Base-by-base conservation (phyloP, 768 basidiomycete species). In the Pholiota microspora region DNA sequence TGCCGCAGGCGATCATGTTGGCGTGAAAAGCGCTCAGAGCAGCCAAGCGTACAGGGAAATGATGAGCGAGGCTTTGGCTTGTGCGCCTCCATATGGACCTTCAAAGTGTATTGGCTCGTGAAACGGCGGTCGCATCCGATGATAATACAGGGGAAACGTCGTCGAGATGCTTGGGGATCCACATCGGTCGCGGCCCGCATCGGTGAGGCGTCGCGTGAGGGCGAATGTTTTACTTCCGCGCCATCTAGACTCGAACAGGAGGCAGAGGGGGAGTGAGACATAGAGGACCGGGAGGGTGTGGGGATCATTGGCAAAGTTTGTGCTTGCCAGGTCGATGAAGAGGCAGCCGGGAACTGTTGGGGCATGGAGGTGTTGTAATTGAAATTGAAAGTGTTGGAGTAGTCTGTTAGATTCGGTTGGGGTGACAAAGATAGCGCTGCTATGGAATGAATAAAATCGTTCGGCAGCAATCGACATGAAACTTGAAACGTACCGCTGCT, bases 1-100 rank as follows among this genome's bases (percentile, higher is more conserved):
- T 83, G 81, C 50, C 81, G 74, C 10, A 83, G 72, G 29, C 80
- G 69, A 56, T 83, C 81, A 57, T 83, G 81, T 54, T 81, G 80
- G 47, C 81, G 68, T 28, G 80, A 82, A 64, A 83, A 83, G 8
- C 71, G 71, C 64, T 82, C 80, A 5, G 71, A 68, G 61, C 81
- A 83, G 12, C 81, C 81, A n/a, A 77, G 69, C 5, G 78, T 79
- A 62, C 81, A 82, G 15, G 75, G 76, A 59, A 78, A 80, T 1
- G 74, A 68, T 0, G 71, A 68, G 27, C 76, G 74, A 5, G 76
- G 77, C 58, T 81, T 81, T 15, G 77, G 78, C 57, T 76, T 78
- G 63, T 83, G 81, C 0, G 80, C 77, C 51, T 78, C 77, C 76
- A 79, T 75, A 60, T 83, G 81, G 32, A 80, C 79, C 55, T 77